Evolutionary conservation across 306 rosid species (phyloP).

Genomic region (Fragaria nilgerrensis): DNA sequence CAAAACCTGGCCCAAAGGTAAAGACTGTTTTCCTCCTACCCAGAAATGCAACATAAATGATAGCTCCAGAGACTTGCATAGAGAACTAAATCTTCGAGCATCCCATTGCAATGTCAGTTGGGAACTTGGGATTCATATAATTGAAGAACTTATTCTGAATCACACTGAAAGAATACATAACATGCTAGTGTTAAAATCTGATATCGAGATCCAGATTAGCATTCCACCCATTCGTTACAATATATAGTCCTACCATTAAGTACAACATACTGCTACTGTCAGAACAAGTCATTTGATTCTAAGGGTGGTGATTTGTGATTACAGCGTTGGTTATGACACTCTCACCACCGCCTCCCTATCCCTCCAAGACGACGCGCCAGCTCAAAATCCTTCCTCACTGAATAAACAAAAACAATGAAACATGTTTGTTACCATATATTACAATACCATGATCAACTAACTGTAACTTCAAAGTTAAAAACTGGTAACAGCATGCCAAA

Average conservation of each 20-base stretch:
- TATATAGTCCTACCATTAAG: background rate
- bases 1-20: background rate
- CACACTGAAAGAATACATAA: background rate
- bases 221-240: background rate
- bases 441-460: background rate
- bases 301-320: constrained; percentile 17
- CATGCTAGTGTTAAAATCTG: background rate
- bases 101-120: background rate
- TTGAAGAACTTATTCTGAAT: background rate
- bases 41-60: background rate
- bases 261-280: constrained; percentile 11
- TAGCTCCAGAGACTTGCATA: background rate
- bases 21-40: background rate
- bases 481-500: background rate
- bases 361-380: constrained; percentile 81
- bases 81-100: background rate
- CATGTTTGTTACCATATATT: background rate
- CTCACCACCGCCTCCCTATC: constrained; percentile 71
- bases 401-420: constrained; percentile 20
- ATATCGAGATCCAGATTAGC: background rate
- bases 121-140: background rate
- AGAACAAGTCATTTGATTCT: constrained; percentile 12
- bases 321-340: background rate
- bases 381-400: constrained; percentile 93
- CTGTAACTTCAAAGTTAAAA: background rate